Percentiles rank a stretch among this genome's conserved stretches.
These are phyloP conservation scores for Phytophthora capsici DNA, from an alignment of 352 stramenopile species.

Conservation along the genomic window DNA sequence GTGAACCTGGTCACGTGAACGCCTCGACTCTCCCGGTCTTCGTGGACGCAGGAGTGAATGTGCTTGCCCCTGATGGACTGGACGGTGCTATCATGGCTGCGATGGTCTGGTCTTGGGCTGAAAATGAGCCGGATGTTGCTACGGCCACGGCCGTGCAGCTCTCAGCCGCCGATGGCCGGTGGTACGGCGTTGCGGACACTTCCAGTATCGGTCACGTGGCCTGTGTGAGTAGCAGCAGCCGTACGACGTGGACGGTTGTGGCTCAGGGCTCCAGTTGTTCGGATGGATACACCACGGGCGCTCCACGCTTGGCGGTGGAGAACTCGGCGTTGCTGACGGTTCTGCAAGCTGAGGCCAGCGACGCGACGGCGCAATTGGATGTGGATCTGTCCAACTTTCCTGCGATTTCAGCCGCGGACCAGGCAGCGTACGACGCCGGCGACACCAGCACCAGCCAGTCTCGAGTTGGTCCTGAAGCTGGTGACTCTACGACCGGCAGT, in stretches of 20 bases:
- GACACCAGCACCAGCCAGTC: conserved; percentile 33
- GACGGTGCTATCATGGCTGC: conserved; percentile 54
- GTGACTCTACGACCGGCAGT: neutral
- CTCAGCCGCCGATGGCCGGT: conserved; percentile 56
- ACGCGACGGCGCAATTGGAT: conserved; percentile 51
- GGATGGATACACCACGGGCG: conserved; percentile 37
- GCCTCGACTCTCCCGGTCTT: conserved; percentile 50
- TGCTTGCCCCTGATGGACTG: conserved; percentile 63
- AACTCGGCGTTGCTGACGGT: conserved; percentile 50
- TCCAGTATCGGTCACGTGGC: conserved; percentile 55
- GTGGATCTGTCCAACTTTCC: conserved; percentile 58
- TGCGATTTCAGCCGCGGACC: conserved; percentile 49
- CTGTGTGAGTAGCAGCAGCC: conserved; percentile 61
- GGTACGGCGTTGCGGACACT: conserved; percentile 53
- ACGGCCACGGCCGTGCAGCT: conserved; percentile 50
- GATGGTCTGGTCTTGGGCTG: conserved; percentile 71
- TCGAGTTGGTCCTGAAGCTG: conserved; percentile 7
- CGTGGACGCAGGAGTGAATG: conserved; percentile 63
- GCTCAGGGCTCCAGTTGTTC: conserved; percentile 51
- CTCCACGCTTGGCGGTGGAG: conserved; percentile 54
- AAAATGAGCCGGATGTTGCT: conserved; percentile 47
- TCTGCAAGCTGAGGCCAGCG: conserved; percentile 32
- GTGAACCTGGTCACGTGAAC: conserved; percentile 38
- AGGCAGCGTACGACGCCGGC: conserved; percentile 46
- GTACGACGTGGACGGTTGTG: conserved; percentile 56